These are phyloP conservation scores for Ophiostoma sp. DNA, from an alignment of 2,329 filamentous ascomycete genomes.

Conservation along the genomic window DNA sequence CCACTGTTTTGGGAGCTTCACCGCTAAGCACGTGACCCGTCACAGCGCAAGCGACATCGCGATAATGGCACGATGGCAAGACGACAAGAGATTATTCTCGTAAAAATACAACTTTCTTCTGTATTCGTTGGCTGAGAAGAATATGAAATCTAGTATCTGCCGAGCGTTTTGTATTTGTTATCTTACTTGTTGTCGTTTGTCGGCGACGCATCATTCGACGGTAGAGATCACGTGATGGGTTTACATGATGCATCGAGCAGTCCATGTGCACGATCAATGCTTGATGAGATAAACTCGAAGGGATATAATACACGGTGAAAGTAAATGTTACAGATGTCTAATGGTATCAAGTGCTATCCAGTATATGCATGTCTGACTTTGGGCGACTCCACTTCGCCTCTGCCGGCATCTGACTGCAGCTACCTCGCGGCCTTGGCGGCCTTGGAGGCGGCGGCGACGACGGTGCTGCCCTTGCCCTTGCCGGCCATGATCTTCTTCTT, in stretches of 20 bases:
- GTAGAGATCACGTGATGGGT: no score
- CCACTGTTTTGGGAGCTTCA: background rate
- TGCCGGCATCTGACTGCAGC: background rate
- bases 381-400: no score
- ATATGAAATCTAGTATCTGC: no score
- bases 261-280: no score
- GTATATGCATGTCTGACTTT: constrained; percentile 4
- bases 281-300: no score
- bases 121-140: no score
- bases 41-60: background rate
- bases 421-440: background rate
- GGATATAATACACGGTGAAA: background rate
- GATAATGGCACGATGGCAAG: background rate
- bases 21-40: constrained; percentile 18
- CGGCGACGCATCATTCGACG: no score
- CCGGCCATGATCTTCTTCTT: constrained; percentile 15
- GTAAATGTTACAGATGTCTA: constrained; percentile 1
- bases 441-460: background rate
- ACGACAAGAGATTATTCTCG: no score
- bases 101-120: no score
- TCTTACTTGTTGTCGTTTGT: no score
- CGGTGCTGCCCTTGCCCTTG: constrained; percentile 5
- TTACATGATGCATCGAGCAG: no score
- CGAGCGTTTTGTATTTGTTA: no score
- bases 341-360: constrained; percentile 7